phyloP scores from a whole-genome alignment of 2,329 filamentous ascomycete species.

The Zymoseptoria pseudotritici region DNA sequence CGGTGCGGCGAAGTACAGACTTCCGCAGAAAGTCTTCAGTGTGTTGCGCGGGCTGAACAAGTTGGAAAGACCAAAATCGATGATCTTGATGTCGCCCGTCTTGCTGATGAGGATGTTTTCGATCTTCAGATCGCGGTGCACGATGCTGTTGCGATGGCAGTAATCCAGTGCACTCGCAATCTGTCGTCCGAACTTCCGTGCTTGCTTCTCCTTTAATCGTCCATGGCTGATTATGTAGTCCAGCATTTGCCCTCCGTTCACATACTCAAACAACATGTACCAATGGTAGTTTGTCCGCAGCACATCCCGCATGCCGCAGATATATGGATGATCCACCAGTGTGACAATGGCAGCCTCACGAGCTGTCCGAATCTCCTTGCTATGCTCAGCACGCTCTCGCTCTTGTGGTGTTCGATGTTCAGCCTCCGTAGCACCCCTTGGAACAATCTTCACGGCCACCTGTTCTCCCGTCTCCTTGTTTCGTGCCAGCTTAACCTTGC shows the following conservation, averaged over 20 bases:
- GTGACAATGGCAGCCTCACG: conserved; percentile 95
- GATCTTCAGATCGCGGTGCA: conserved; percentile 95
- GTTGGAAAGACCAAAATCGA: conserved; percentile 96
- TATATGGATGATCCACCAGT: conserved; percentile 87
- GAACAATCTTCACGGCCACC: conserved; percentile 96
- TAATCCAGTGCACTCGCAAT: conserved; percentile 96
- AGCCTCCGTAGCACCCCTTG: conserved; percentile 71
- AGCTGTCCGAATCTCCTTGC: conserved; percentile 90
- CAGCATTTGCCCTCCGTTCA: conserved; percentile 98
- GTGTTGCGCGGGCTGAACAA: conserved; percentile 79
- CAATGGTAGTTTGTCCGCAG: conserved; percentile 95
- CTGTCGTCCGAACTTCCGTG: conserved; percentile 92
- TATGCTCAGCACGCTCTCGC: conserved; percentile 85
- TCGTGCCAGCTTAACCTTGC: conserved; percentile 92
- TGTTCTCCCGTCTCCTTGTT: conserved; percentile 87
- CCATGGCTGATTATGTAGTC: conserved; percentile 99
- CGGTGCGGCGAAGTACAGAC: conserved; percentile 93
- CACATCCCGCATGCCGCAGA: conserved; percentile 91
- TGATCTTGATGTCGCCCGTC: conserved; percentile 98
- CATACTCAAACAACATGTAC: conserved; percentile 99
- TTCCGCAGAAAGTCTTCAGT: conserved; percentile 94
- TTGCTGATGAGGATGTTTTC: conserved; percentile 99
- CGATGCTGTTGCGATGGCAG: conserved; percentile 95
- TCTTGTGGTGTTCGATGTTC: conserved; percentile 67
- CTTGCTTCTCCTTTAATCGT: conserved; percentile 95